These are phyloP conservation scores for Mucor circinelloides DNA, from an alignment of 371 early-diverging fungal genomes.

Conservation along the genomic window DNA sequence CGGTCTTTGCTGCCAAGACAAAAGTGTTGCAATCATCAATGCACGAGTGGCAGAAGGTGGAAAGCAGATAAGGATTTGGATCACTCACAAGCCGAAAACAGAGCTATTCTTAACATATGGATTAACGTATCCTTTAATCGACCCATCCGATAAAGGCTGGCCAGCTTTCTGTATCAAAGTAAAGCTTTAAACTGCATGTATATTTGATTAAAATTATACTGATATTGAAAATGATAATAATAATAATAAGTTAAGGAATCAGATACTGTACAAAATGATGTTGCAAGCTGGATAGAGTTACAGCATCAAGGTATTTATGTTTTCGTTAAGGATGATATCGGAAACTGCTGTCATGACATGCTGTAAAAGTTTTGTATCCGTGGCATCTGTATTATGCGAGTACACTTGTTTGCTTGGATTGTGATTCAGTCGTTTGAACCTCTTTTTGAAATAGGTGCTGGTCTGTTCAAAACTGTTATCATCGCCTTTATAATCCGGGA, in stretches of 20 bases:
- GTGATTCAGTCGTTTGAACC: conserved; percentile 40
- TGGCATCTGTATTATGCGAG: conserved; percentile 62
- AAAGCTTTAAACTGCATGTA: neutral
- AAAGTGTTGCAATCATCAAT: neutral
- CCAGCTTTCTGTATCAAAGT: neutral
- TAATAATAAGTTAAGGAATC: too few species aligned
- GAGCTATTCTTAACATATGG: neutral
- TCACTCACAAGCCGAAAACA: neutral
- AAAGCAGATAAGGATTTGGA: neutral
- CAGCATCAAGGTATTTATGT: conserved; percentile 29
- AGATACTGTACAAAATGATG: neutral
- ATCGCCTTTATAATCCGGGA: conserved; percentile 78
- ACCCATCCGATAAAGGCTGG: neutral
- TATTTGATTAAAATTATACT: neutral
- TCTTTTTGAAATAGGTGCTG: conserved; percentile 34
- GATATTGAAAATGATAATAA: neutral
- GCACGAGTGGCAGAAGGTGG: neutral
- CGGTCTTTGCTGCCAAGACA: neutral
- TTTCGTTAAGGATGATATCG: conserved; percentile 58
- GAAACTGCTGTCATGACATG: conserved; percentile 63
- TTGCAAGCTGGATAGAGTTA: neutral
- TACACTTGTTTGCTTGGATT: conserved; percentile 56
- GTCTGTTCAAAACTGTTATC: conserved; percentile 27
- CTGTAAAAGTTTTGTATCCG: conserved; percentile 58
- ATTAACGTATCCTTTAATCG: neutral